Evolutionary conservation across 495 filamentous ascomycete genomes (phyloP), one percentile per base, ranked within the genome.

Genomic region (Talaromyces borbonicus): DNA sequence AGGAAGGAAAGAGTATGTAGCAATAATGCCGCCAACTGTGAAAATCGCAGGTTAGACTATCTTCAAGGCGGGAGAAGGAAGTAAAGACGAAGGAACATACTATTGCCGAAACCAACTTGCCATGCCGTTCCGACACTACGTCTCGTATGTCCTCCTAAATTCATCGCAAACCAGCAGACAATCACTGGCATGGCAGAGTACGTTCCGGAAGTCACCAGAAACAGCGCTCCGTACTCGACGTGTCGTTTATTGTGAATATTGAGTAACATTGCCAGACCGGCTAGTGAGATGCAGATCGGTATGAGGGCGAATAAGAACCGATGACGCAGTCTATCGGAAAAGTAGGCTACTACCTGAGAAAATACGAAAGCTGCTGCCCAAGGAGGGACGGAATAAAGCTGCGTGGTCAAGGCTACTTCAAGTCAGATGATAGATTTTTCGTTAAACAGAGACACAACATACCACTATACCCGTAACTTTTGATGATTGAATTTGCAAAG

Each of bases 161-260:
- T 95, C 79, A 94, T 94, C 50, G 83, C 84, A 63, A 88, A 95
- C 88, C 90, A 98, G 59, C 88, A 96, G 0, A 93, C 78, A 29
- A 86, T 74, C 8, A 95, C 77, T 0, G 87, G 88, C 79, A 90
- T 85, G 7, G 86, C 83, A 42, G 75, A 72, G 54, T 85, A 85
- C 6, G 43, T 46, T n/a, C 43, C 43, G 24, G 62, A 55, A 4
- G 81, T 79, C 47, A 87, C 70, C 26, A 95, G 60, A 61, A 87
- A 88, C 12, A 95, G 68, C 1, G 80, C 85, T 0, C 65, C 79
- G 52, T 93, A 95, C 59, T 87, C 67, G 27, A 84, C 61, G 14
- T 73, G 49, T 1, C 59, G 58, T 47, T 83, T 71, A 3, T 67
- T 65, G 49, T 84, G 79, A n/a, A 80, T 70, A 46, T 68, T 75